Conservation (phyloP, 2,329 filamentous ascomycete genomes). For the Alternaria angustiovoidea region DNA sequence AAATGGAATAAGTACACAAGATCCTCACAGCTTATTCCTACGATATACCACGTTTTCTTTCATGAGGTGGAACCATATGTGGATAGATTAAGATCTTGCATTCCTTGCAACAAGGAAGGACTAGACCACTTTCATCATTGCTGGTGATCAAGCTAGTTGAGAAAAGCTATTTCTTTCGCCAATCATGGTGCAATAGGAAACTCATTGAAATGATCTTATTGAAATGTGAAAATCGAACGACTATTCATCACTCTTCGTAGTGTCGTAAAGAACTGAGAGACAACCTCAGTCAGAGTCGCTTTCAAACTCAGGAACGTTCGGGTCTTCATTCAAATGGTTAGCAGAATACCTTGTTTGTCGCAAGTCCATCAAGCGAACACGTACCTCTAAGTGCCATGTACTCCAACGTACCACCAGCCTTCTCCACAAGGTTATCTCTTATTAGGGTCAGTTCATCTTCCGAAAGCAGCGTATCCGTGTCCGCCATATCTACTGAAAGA, state of each 20-base stretch:
- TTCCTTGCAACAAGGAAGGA: background rate
- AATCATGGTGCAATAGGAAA: background rate
- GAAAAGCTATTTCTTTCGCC: background rate
- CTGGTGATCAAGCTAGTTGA: background rate
- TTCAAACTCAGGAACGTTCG: conserved; percentile 56
- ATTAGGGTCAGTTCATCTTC: conserved; percentile 52
- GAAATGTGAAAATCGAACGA: background rate
- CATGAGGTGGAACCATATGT: background rate
- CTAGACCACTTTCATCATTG: background rate
- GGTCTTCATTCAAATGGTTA: conserved; percentile 45
- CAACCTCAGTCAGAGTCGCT: conserved; percentile 53
- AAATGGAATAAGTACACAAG: background rate
- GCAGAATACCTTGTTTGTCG: background rate
- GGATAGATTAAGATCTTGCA: background rate
- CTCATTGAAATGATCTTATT: background rate
- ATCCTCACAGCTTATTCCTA: background rate
- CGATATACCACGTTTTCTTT: background rate
- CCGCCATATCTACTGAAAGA: conserved; percentile 56
- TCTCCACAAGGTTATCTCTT: conserved; percentile 48
- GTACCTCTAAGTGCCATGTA: conserved; percentile 56
- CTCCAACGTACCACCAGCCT: conserved; percentile 55
- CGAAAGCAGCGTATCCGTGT: conserved; percentile 52
- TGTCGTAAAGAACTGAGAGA: background rate
- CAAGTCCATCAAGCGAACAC: conserved; percentile 3
- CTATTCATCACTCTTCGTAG: background rate